Conservation (phyloP, 371 early-diverging fungal genomes). For the Mortierella sp. region DNA sequence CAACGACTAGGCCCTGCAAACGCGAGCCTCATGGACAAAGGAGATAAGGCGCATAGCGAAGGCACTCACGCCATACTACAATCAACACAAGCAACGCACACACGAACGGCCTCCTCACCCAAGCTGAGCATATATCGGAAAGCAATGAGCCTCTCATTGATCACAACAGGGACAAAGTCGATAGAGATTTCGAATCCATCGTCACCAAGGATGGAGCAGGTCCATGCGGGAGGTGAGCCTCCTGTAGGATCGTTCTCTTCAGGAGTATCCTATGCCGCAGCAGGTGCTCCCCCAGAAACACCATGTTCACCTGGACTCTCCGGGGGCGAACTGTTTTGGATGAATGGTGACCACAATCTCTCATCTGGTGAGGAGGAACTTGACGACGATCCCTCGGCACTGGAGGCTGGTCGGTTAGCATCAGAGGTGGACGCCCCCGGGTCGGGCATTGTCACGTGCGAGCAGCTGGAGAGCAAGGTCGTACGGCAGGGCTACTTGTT, state of each 20-base stretch:
- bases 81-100: conserved; percentile 6
- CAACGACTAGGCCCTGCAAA: not conserved
- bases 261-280: conserved; percentile 11
- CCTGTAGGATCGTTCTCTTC: conserved; percentile 32
- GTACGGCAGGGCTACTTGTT: conserved; percentile 76
- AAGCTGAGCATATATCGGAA: not conserved
- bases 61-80: conserved; percentile 11
- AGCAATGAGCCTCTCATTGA: conserved; percentile 15
- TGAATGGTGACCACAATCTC: conserved; percentile 3
- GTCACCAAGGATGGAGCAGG: conserved; percentile 32
- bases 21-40: not conserved
- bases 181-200: conserved; percentile 15
- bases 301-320: conserved; percentile 38
- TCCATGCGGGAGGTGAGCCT: conserved; percentile 9
- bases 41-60: conserved; percentile 13
- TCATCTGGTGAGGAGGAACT: conserved; percentile 44
- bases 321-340: conserved; percentile 27
- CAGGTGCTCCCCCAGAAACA: conserved; percentile 24
- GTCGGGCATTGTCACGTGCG: conserved; percentile 40
- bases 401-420: conserved; percentile 36
- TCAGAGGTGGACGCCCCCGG: conserved; percentile 39
- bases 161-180: conserved; percentile 30
- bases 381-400: conserved; percentile 15
- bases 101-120: no score
- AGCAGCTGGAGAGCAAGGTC: conserved; percentile 60